Evolutionary conservation across 768 basidiomycete genomes (phyloP).

Genomic region (Tylopilus felleus): DNA sequence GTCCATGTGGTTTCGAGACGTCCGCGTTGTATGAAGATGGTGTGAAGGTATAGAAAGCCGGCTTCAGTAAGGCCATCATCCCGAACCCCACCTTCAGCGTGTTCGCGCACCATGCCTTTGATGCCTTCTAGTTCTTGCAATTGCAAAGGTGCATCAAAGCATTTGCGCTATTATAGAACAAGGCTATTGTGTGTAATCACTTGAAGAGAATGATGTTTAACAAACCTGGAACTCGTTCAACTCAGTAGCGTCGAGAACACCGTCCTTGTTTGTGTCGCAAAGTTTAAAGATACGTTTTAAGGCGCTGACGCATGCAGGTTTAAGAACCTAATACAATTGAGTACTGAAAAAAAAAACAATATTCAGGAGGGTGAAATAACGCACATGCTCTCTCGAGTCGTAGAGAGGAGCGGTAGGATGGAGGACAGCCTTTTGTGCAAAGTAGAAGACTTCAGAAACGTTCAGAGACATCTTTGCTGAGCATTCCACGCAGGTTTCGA

Average conservation of each 20-base stretch:
- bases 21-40: slow-evolving; percentile 94
- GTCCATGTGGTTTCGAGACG: slow-evolving; percentile 98
- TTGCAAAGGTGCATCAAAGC: slow-evolving; percentile 92
- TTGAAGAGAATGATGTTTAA: not conserved
- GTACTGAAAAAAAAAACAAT: slow-evolving; percentile 6
- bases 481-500: slow-evolving; percentile 96
- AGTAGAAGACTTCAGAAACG: slow-evolving; percentile 97
- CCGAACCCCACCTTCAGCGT: slow-evolving; percentile 70
- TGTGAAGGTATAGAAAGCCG: slow-evolving; percentile 93
- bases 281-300: slow-evolving; percentile 94
- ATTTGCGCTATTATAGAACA: slow-evolving; percentile 65
- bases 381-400: slow-evolving; percentile 90
- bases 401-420: slow-evolving; percentile 97
- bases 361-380: slow-evolving; percentile 26
- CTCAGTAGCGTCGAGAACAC: slow-evolving; percentile 83
- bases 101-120: slow-evolving; percentile 82
- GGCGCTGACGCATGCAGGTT: slow-evolving; percentile 87
- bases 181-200: not conserved
- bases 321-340: slow-evolving; percentile 62
- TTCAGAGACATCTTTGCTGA: slow-evolving; percentile 90
- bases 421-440: slow-evolving; percentile 95
- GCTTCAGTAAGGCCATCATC: slow-evolving; percentile 84
- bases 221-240: slow-evolving; percentile 94
- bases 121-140: slow-evolving; percentile 95
- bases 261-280: slow-evolving; percentile 93